Conservation (phyloP, 1,139 yeast species). For the Debaryomycetaceae sp. region DNA sequence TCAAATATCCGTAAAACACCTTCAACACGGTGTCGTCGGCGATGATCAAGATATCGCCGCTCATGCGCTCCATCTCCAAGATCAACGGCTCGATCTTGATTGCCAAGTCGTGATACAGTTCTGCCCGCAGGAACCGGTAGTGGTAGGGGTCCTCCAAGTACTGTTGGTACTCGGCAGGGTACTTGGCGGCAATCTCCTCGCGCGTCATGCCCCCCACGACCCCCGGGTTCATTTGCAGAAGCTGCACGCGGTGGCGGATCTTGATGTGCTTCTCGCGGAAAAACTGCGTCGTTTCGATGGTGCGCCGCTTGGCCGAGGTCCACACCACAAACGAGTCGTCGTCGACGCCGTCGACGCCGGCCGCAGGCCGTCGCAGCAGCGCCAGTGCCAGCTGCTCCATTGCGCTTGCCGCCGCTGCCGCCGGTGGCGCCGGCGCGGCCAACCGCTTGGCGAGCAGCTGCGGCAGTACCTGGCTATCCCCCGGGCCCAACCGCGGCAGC, state of each 20-base stretch:
- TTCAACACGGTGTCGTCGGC: conserved; percentile 90
- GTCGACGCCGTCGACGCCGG: conserved; percentile 45
- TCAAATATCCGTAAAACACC: conserved; percentile 87
- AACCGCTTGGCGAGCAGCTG: no score
- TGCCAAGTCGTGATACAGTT: conserved; percentile 93
- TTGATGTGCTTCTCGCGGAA: conserved; percentile 58
- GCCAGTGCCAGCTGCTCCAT: conserved; percentile 3
- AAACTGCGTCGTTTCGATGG: conserved; percentile 71
- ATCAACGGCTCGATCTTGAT: conserved; percentile 90
- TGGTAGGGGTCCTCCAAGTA: conserved; percentile 82
- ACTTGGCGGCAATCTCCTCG: conserved; percentile 53
- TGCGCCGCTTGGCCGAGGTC: conserved; percentile 87
- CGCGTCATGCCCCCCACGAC: conserved; percentile 64
- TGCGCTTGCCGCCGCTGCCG: no score
- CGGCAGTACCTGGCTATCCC: neutral
- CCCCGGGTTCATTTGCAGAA: conserved; percentile 92
- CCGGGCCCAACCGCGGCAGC: neutral
- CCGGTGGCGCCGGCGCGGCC: no score
- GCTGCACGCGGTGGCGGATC: conserved; percentile 71
- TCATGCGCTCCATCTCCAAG: conserved; percentile 87
- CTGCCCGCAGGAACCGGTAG: conserved; percentile 87
- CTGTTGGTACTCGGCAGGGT: conserved; percentile 66
- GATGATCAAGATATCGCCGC: conserved; percentile 81
- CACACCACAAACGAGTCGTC: conserved; percentile 68
- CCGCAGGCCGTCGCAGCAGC: conserved; percentile 35